A percentile compares a stretch with the other conserved stretches of the same genome.
phyloP scores from a whole-genome alignment of 176 grass and related monocot genomes.

The Oryza rufipogon region DNA sequence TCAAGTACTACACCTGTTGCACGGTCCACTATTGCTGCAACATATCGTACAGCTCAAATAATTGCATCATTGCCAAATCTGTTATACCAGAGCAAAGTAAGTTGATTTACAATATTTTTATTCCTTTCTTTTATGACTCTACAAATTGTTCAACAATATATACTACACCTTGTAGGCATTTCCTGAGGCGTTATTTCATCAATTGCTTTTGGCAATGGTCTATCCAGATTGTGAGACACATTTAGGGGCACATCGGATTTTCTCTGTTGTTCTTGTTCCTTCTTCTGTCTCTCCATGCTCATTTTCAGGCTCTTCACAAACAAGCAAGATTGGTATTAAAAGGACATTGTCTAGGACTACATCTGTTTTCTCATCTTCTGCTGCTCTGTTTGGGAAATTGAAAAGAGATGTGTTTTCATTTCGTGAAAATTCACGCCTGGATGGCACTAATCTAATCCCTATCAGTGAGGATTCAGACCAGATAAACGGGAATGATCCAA shows the following conservation, averaged over 20 bases:
- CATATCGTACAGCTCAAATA: constrained; percentile 89
- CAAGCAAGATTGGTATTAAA: constrained; percentile 53
- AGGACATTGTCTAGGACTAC: constrained; percentile 79
- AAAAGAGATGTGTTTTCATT: constrained; percentile 77
- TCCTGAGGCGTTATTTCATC: constrained; percentile 94
- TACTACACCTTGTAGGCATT: constrained; percentile 63
- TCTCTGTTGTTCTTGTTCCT: constrained; percentile 94
- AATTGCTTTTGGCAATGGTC: constrained; percentile 81
- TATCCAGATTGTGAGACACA: constrained; percentile 86
- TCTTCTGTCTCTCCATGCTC: constrained; percentile 78
- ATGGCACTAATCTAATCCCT: constrained; percentile 51
- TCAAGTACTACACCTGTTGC: constrained; percentile 62
- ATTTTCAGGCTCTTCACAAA: constrained; percentile 36
- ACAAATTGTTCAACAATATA: constrained; percentile 21
- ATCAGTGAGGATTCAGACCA: constrained; percentile 56
- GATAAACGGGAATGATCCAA: constrained; percentile 49
- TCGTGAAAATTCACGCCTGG: constrained; percentile 46
- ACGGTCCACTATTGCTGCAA: constrained; percentile 75
- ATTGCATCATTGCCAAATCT: constrained; percentile 83
- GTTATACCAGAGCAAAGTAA: constrained; percentile 79
- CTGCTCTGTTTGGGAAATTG: constrained; percentile 94
- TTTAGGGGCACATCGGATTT: constrained; percentile 82
- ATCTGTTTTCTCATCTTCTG: constrained; percentile 96
- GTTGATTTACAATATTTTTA: constrained; percentile 35
- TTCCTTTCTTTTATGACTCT: constrained; percentile 19